These are phyloP conservation scores for Tylopilus plumbeoviolaceoides DNA, from an alignment of 768 basidiomycete species.

Conservation along the genomic window DNA sequence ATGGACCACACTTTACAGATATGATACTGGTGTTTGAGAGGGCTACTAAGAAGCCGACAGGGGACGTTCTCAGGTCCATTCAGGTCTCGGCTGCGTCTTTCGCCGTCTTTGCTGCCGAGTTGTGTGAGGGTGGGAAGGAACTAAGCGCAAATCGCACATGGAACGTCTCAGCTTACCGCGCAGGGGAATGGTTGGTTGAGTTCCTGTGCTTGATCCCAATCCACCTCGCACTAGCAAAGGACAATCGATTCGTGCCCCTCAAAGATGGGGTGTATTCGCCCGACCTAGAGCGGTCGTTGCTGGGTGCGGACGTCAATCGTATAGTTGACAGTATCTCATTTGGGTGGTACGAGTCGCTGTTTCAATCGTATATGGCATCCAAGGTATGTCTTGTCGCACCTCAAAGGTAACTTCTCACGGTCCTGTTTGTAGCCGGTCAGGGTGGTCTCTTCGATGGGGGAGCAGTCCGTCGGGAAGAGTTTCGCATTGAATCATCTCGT, in stretches of 20 bases:
- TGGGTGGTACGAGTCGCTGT: conserved; percentile 63
- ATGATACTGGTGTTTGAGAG: conserved; percentile 45
- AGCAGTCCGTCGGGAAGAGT: conserved; percentile 61
- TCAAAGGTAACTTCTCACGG: background rate
- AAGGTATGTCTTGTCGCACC: conserved; percentile 35
- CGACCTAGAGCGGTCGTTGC: conserved; percentile 45
- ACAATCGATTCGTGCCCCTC: conserved; percentile 57
- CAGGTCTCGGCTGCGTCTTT: conserved; percentile 31
- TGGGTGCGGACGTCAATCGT: conserved; percentile 53
- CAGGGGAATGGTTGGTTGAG: conserved; percentile 62
- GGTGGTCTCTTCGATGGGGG: conserved; percentile 66
- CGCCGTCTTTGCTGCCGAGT: conserved; percentile 18
- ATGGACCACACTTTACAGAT: conserved; percentile 40
- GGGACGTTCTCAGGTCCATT: conserved; percentile 38
- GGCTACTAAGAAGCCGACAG: conserved; percentile 48
- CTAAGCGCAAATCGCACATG: conserved; percentile 8
- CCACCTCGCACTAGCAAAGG: conserved; percentile 54
- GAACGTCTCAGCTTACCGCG: conserved; percentile 37
- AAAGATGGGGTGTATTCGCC: conserved; percentile 52
- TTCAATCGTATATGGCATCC: conserved; percentile 55
- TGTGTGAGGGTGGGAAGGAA: background rate
- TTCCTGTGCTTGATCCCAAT: conserved; percentile 60
- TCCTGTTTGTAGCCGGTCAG: conserved; percentile 43
- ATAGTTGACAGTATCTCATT: conserved; percentile 53
- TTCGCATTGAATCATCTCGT: conserved; percentile 55